These are phyloP conservation scores for Maudiozyma turicensis DNA, from an alignment of 805 yeast genomes.

Conservation along the genomic window DNA sequence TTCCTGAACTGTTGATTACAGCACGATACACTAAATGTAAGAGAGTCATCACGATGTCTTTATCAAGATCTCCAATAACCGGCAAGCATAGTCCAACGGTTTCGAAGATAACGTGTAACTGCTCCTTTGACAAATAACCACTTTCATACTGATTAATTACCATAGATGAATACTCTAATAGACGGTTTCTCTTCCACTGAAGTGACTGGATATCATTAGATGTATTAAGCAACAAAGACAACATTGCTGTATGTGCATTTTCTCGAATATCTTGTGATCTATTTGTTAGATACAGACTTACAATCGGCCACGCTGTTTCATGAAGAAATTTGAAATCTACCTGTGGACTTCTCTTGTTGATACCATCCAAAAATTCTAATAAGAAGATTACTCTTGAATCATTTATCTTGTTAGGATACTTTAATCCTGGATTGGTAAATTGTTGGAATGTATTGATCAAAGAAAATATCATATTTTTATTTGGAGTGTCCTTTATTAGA, in stretches of 20 bases:
- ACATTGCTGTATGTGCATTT: conserved; percentile 15
- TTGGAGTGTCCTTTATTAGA: neutral
- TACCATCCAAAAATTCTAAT: conserved; percentile 16
- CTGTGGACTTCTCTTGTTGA: conserved; percentile 4
- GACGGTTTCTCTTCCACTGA: conserved; percentile 13
- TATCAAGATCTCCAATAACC: conserved; percentile 4
- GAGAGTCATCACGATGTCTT: conserved; percentile 13
- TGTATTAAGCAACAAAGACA: conserved; percentile 11
- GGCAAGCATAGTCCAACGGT: conserved; percentile 10
- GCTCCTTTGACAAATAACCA: conserved; percentile 11
- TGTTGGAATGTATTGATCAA: conserved; percentile 5
- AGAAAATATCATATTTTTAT: neutral
- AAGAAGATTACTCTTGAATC: conserved; percentile 17
- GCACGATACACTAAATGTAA: conserved; percentile 16
- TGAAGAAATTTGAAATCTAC: conserved; percentile 5
- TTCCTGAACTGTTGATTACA: conserved; percentile 7
- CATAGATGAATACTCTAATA: conserved; percentile 8
- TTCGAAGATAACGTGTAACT: conserved; percentile 13
- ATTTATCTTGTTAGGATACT: conserved; percentile 11
- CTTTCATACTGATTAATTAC: conserved; percentile 12
- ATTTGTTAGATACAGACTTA: conserved; percentile 6
- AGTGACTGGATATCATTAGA: conserved; percentile 1
- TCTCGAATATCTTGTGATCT: conserved; percentile 14
- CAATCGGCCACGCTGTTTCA: conserved; percentile 7
- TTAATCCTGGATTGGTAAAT: conserved; percentile 4